Conservation (phyloP, 345 rosid species). For the Balakata baccata region DNA sequence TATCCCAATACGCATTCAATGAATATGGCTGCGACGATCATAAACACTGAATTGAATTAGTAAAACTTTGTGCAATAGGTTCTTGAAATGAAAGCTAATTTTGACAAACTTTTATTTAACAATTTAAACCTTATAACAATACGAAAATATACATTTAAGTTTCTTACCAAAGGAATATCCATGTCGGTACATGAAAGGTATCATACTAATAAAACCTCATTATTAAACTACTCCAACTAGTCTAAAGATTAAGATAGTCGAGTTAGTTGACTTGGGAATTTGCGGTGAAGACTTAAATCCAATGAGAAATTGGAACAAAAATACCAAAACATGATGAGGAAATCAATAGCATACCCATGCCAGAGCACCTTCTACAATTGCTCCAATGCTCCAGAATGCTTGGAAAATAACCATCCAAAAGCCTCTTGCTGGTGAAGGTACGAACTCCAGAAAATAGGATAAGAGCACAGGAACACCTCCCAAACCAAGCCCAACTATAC, state of each 20-base stretch:
- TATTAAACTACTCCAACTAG: too few relatives aligned
- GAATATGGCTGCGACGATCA: too few relatives aligned
- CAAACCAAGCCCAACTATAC: constrained; percentile 81
- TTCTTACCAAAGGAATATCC: too few relatives aligned
- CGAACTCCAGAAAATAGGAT: constrained; percentile 86
- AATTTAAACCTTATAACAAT: too few relatives aligned
- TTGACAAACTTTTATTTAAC: too few relatives aligned
- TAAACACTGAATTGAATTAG: constrained; percentile 1
- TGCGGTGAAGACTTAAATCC: not conserved
- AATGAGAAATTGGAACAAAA: not conserved
- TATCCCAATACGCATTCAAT: too few relatives aligned
- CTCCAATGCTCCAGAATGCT: constrained; percentile 80
- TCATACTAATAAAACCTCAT: too few relatives aligned
- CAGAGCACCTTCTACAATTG: constrained; percentile 69
- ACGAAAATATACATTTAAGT: too few relatives aligned
- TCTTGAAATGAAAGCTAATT: too few relatives aligned
- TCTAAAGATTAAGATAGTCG: too few relatives aligned
- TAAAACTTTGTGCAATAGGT: too few relatives aligned
- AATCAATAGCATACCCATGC: constrained; percentile 64
- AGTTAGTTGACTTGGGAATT: not conserved
- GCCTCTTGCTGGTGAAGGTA: constrained; percentile 86
- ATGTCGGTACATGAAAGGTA: too few relatives aligned
- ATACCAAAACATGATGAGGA: constrained; percentile 11
- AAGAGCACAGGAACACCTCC: constrained; percentile 93
- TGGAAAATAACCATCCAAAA: constrained; percentile 88